Conservation (phyloP, 495 filamentous ascomycete genomes). For the Mycothermus thermophilus region DNA sequence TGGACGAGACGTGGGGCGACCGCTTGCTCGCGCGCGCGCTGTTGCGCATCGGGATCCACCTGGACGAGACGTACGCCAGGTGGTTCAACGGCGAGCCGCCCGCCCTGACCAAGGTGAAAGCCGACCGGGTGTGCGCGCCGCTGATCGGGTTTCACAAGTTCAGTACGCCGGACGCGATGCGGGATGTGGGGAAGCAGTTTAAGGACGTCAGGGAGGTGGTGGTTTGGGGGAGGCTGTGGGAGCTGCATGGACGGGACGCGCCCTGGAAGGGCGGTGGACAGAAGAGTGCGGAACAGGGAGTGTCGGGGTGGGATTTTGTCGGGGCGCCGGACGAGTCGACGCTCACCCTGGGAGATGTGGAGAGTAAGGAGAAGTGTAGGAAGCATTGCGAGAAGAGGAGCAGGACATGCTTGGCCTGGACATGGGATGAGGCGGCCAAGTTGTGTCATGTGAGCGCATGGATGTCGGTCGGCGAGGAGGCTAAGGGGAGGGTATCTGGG, state of each 20-base stretch:
- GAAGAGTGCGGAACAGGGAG: slow-evolving; percentile 9
- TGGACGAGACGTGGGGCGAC: slow-evolving; percentile 30
- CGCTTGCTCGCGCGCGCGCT: slow-evolving; percentile 28
- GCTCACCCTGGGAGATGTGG: slow-evolving; percentile 17
- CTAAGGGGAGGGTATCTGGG: slow-evolving; percentile 8
- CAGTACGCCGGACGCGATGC: slow-evolving; percentile 19
- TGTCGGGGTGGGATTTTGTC: slow-evolving; percentile 25
- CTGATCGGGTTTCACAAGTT: slow-evolving; percentile 30
- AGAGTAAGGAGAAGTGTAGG: slow-evolving; percentile 12
- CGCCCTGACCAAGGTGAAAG: slow-evolving; percentile 24
- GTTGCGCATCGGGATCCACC: slow-evolving; percentile 26
- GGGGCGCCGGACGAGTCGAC: slow-evolving; percentile 21
- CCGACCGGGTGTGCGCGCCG: slow-evolving; percentile 29
- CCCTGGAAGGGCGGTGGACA: slow-evolving; percentile 18
- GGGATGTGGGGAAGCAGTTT: slow-evolving; percentile 23
- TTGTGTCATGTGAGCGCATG: slow-evolving; percentile 28
- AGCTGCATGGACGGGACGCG: slow-evolving; percentile 21
- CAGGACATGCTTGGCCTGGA: slow-evolving; percentile 30
- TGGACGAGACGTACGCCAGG: slow-evolving; percentile 30
- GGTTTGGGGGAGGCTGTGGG: slow-evolving; percentile 27
- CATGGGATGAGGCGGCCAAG: slow-evolving; percentile 19
- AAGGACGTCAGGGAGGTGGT: slow-evolving; percentile 19
- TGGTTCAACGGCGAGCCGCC: slow-evolving; percentile 36
- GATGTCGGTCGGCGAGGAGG: slow-evolving; percentile 28
- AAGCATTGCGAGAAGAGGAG: slow-evolving; percentile 14